A percentile compares a stretch with the other conserved stretches of the same genome.
These are phyloP conservation scores for Penicillium subrubescens DNA, from an alignment of 495 filamentous ascomycete genomes.

Conservation along the genomic window DNA sequence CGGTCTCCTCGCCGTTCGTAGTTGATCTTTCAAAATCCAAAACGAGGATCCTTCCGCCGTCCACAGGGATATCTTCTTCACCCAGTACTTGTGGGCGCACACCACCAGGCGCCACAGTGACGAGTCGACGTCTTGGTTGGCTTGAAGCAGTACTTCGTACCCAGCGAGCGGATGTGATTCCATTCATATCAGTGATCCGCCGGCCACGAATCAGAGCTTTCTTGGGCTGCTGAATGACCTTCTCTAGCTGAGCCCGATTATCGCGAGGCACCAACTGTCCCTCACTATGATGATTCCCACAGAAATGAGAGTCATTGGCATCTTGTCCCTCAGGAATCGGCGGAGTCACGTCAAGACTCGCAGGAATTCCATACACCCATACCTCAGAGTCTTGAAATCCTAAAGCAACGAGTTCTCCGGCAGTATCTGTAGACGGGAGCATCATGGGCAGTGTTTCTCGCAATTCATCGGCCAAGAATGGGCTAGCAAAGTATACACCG, in stretches of 20 bases:
- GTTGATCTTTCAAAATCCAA: conserved; percentile 71
- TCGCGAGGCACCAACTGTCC: conserved; percentile 20
- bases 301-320: conserved; percentile 13
- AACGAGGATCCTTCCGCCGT: conserved; percentile 76
- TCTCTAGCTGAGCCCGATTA: conserved; percentile 37
- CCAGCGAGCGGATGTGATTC: conserved; percentile 47
- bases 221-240: conserved; percentile 33
- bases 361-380: conserved; percentile 81
- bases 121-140: conserved; percentile 48
- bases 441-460: conserved; percentile 62
- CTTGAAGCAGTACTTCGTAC: conserved; percentile 27
- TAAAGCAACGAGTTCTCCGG: conserved; percentile 73
- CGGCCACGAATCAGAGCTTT: conserved; percentile 43
- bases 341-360: conserved; percentile 62
- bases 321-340: conserved; percentile 17
- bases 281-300: conserved; percentile 23
- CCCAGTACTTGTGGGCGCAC: conserved; percentile 62
- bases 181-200: conserved; percentile 43
- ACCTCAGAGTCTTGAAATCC: conserved; percentile 73
- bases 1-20: conserved; percentile 53
- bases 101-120: conserved; percentile 76
- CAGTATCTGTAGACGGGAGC: conserved; percentile 64
- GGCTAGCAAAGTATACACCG: conserved; percentile 80
- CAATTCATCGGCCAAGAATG: conserved; percentile 41
- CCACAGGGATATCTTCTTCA: conserved; percentile 77